Conservation (phyloP, 2,329 filamentous ascomycete genomes). For the Ascochyta rabiei region DNA sequence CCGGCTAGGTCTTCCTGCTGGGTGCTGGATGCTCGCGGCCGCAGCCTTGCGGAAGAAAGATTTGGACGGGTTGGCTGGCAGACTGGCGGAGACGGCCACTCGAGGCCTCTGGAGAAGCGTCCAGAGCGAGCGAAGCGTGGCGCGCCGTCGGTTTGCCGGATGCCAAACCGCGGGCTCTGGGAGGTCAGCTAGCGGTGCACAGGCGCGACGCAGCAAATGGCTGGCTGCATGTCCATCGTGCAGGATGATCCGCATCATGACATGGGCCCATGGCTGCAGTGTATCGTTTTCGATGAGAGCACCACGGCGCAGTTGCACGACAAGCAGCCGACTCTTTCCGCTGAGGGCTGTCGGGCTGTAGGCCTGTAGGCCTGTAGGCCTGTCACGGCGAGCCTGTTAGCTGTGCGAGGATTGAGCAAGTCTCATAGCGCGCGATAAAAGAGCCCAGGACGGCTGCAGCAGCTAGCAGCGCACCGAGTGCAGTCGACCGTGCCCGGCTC, state of each 20-base stretch:
- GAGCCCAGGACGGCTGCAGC: constrained; percentile 26
- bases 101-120: constrained; percentile 28
- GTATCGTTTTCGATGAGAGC: constrained; percentile 35
- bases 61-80: constrained; percentile 3
- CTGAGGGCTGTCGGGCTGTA: constrained; percentile 14
- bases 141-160: constrained; percentile 19
- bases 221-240: constrained; percentile 26
- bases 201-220: constrained; percentile 26
- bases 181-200: constrained; percentile 13
- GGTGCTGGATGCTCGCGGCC: neutral
- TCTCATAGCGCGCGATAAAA: constrained; percentile 22
- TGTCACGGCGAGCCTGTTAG: constrained; percentile 17
- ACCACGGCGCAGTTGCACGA: constrained; percentile 35
- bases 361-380: neutral
- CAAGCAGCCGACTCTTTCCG: constrained; percentile 38
- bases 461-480: constrained; percentile 36
- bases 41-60: constrained; percentile 24
- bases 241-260: constrained; percentile 32
- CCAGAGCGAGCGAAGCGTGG: constrained; percentile 22
- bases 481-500: constrained; percentile 31
- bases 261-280: constrained; percentile 24
- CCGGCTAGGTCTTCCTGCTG: constrained; percentile 7
- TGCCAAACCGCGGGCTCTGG: constrained; percentile 12
- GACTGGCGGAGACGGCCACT: constrained; percentile 20
- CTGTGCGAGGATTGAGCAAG: neutral